Evolutionary conservation across 1,284 basidiomycete genomes (phyloP).

Genomic region (Singerocomus inundabilis): DNA sequence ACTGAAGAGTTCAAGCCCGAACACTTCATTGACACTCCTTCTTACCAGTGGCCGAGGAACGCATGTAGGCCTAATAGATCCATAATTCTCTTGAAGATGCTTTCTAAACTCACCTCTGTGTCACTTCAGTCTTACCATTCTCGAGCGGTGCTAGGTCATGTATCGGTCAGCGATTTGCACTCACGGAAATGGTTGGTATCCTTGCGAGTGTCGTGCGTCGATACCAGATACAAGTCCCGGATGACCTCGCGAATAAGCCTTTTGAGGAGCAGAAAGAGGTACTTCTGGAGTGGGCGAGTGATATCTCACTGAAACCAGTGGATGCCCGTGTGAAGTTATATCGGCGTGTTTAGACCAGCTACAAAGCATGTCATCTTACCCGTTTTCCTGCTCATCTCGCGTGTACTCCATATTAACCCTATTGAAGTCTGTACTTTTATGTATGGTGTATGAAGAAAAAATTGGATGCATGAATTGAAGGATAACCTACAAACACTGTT

Average conservation of each 20-base stretch:
- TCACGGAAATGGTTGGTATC: conserved; percentile 28
- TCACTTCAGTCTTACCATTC: conserved; percentile 37
- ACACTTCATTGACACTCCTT: conserved; percentile 44
- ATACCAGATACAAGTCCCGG: conserved; percentile 34
- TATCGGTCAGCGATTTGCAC: conserved; percentile 39
- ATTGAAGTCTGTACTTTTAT: no score
- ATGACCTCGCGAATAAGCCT: conserved; percentile 28
- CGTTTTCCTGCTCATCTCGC: neutral
- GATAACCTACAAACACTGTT: neutral
- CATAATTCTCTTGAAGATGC: neutral
- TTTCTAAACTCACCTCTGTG: neutral
- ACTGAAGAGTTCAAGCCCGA: conserved; percentile 43
- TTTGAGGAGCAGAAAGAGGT: conserved; percentile 28
- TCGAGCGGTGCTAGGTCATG: conserved; percentile 40
- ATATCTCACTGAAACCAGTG: conserved; percentile 32
- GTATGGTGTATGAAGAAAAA: no score
- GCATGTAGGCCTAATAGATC: conserved; percentile 22
- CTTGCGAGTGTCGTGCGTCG: conserved; percentile 31
- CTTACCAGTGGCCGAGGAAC: conserved; percentile 39
- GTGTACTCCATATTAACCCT: neutral
- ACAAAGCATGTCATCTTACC: neutral
- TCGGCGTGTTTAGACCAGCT: conserved; percentile 13
- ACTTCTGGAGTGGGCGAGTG: conserved; percentile 33
- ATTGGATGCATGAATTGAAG: neutral
- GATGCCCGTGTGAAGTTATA: conserved; percentile 24